Evolutionary conservation across 495 filamentous ascomycete species (phyloP), one percentile per base, ranked within the genome.

Genomic region (Ascodesmis nigricans): DNA sequence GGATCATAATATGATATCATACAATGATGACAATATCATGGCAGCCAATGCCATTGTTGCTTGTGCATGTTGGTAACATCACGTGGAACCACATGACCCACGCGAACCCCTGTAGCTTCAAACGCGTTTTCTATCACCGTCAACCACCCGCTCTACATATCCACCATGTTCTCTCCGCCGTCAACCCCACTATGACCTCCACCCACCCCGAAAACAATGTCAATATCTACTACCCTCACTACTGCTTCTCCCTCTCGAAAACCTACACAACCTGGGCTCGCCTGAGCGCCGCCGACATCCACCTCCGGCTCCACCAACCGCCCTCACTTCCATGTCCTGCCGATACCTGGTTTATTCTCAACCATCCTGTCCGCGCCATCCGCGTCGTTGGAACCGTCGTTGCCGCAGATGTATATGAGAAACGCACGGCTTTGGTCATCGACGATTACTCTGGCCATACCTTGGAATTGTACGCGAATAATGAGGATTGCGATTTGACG

Each of bases 351-450:
- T 35, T 34, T 33, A 30, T 26, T 6, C 11, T 29, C 40, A 93
- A 93, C 58, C 81, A 95, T 54, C 87, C 90, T 0, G 75, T 95
- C 39, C 73, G 71, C 62, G 92, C 71, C 66, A 68, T 87, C 25
- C 68, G 72, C 41, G 45, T 93, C 11, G 64, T 74, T 15, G 87
- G 84, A 8, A 53, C 73, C 10, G 64, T 97, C 13, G 73, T 91
- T 30, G 75, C 77, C 8, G 60, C 81, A 35, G 72, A 79, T 38
- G 68, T 79, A 13, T 64, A 60, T 35, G 50, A 60, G 11, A 32
- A 23, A 4, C 16, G 21, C 16, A 41, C 17, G 8, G 20, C 4
- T 18, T 25, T 50, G 23, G 33, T n/a, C 9, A 27, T 95, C 17
- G 87, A 95, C 42, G 87, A 97, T 55, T 74, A 78, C 52, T 84